A percentile compares a stretch with the other conserved stretches of the same genome.
phyloP scores from a whole-genome alignment of 2,329 filamentous ascomycete genomes.

The Colletotrichum gigasporum region DNA sequence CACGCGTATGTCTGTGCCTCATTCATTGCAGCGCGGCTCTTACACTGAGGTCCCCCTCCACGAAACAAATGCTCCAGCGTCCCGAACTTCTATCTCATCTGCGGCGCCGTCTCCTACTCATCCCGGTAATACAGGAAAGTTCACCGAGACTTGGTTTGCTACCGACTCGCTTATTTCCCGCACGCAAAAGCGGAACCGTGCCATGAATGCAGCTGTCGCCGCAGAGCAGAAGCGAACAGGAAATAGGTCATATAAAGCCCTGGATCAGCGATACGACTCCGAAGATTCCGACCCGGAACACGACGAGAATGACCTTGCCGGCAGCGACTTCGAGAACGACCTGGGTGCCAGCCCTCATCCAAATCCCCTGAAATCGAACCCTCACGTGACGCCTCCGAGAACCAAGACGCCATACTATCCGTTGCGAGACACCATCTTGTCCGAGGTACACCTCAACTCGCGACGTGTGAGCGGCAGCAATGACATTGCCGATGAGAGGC shows the following conservation, averaged over 20 bases:
- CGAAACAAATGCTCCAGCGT: constrained; percentile 39
- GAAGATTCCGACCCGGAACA: constrained; percentile 51
- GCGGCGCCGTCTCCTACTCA: constrained; percentile 35
- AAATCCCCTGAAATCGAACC: constrained; percentile 65
- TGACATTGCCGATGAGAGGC: constrained; percentile 56
- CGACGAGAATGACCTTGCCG: constrained; percentile 42
- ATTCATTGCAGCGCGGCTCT: constrained; percentile 49
- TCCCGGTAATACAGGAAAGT: constrained; percentile 50
- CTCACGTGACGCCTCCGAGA: constrained; percentile 38
- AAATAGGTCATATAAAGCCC: constrained; percentile 52
- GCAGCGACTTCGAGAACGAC: constrained; percentile 37
- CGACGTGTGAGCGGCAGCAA: constrained; percentile 52
- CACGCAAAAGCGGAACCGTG: constrained; percentile 62
- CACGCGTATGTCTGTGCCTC: constrained; percentile 56
- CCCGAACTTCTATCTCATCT: constrained; percentile 25
- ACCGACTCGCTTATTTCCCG: constrained; percentile 63
- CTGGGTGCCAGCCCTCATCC: constrained; percentile 46
- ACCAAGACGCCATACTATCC: constrained; percentile 43
- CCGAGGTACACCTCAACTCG: constrained; percentile 56
- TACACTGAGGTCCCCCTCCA: constrained; percentile 61
- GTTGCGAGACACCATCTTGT: constrained; percentile 45
- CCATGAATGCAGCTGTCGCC: constrained; percentile 47
- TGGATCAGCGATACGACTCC: constrained; percentile 55
- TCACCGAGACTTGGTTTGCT: constrained; percentile 65
- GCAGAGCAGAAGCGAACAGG: constrained; percentile 42